Evolutionary conservation across 2,329 filamentous ascomycete genomes (phyloP), one percentile per base, ranked within the genome.

Genomic region (Penicillium sclerotigenum): DNA sequence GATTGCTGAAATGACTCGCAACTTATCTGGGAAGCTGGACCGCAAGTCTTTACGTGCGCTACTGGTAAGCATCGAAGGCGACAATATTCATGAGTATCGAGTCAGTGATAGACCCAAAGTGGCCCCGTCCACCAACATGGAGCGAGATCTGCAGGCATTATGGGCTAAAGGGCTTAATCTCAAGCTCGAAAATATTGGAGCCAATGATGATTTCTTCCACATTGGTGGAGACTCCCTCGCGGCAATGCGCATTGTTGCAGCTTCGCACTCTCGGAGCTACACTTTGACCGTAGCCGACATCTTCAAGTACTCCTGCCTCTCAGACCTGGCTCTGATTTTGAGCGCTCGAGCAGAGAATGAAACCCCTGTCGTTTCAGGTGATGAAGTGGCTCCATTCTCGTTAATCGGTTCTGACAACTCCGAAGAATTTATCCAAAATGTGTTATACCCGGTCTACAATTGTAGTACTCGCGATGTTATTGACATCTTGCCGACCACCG

Each of bases 171-270:
- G 24, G 16, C 40, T 55, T 6, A 36, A 31, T 14, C 34, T 55
- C 28, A 36, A 43, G 14, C 18, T 45, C 10, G 38, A 40, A 14
- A 47, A 16, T 13, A 9, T 48, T 9, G 8, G 29, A 5, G 29
- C 42, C 9, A 33, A 47, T 41, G 58, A 59, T 14, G 49, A 41
- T 29, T 59, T 59, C 34, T 54, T 59, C 43, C 34, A 37, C 11
- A 29, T 47, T 13, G 58, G 58, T 31, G 58, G 58, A 29, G 58
- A 59, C 28, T 57, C 58, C 7, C 43, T 59, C 3, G 43, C 37
- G 18, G 54, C 54, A 10, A 59, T 59, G 41, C 37, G 38, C 13
- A 24, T 57, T 13, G 51, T 55, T n/a, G n/a, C 40, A 9, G 34
- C 42, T 33, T 33, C 29, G 11, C 29, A 33, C 29, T 33, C 29